Evolutionary conservation across 2,329 filamentous ascomycete genomes (phyloP), one percentile per base, ranked within the genome.

Genomic region (Cordyceps militaris): DNA sequence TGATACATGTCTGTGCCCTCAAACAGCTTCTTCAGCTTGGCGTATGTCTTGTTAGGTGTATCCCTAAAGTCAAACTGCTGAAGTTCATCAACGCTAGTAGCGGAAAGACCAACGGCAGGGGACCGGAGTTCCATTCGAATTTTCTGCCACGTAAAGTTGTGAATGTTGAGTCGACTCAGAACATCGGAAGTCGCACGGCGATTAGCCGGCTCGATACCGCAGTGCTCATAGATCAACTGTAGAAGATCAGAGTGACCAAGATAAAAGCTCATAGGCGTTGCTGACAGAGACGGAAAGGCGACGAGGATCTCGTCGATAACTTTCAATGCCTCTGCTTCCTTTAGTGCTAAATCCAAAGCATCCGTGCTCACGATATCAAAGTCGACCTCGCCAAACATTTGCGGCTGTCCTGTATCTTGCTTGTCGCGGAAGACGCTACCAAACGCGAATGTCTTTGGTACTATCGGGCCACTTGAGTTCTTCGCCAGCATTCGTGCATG

Each of bases 351-450:
- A 66, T 97, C 91, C 5, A 91, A 73, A 1, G 87, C 87, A 64
- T 92, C 86, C 46, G 84, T 82, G 0, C 91, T 93, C n/a, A 96
- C 82, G 60, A 99, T 91, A 71, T 99, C 94, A 69, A 97, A 99
- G 69, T 97, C 92, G 2, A 95, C 92, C 68, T 97, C 94, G 10
- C 89, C 88, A 68, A 90, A 88, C 66, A 87, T 88, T 58, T 82
- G 81, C 7, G 94, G 94, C 64, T 96, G 89, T 2, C 90, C 89
- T 8, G 90, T 91, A 57, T 85, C 86, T 50, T 85, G 79, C 47
- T 82, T 85, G 62, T 95, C 89, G 42, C 94, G 84, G 68, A 91
- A 97, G 1, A 97, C 91, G 34, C 81, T 87, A 7, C 91, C 92
- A 69, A 99, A 97, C 0, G 89, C 85, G 70, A 91, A 96, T 0